phyloP scores from a whole-genome alignment of 768 basidiomycete genomes.

The Pisolithus tinctorius region DNA sequence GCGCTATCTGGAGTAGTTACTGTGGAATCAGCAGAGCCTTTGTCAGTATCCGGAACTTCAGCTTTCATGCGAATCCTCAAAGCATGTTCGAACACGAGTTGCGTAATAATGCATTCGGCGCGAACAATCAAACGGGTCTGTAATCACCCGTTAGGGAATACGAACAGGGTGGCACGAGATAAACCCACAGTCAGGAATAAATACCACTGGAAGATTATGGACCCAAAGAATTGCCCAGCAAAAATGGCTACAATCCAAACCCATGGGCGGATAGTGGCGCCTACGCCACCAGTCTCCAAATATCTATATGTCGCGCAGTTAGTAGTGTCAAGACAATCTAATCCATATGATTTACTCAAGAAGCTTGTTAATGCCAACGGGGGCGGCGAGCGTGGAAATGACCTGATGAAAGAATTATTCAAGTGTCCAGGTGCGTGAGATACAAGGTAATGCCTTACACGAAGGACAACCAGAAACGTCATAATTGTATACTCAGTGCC shows the following conservation, averaged over 20 bases:
- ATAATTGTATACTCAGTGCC: slow-evolving; percentile 6
- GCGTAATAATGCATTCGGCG: slow-evolving; percentile 44
- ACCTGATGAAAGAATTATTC: slow-evolving; percentile 4
- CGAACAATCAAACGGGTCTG: slow-evolving; percentile 41
- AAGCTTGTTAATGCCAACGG: slow-evolving; percentile 27
- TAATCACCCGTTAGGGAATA: not conserved
- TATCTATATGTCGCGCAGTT: slow-evolving; percentile 34
- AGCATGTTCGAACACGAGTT: slow-evolving; percentile 49
- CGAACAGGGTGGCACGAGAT: slow-evolving; percentile 4
- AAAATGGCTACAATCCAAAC: slow-evolving; percentile 57
- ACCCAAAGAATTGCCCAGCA: slow-evolving; percentile 37
- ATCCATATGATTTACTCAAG: slow-evolving; percentile 15
- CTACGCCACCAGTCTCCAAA: slow-evolving; percentile 47
- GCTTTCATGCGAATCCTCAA: slow-evolving; percentile 45
- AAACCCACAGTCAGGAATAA: slow-evolving; percentile 28
- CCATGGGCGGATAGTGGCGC: slow-evolving; percentile 52
- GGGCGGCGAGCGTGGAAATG: slow-evolving; percentile 18
- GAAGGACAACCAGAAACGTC: slow-evolving; percentile 3
- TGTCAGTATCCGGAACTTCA: slow-evolving; percentile 11
- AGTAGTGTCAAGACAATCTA: not conserved
- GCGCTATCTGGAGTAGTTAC: slow-evolving; percentile 6
- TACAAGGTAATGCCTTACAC: not conserved
- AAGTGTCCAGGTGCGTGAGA: not conserved
- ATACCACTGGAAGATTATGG: slow-evolving; percentile 49
- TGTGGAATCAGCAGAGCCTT: not conserved